phyloP scores from a whole-genome alignment of 257 asterid genomes.

The Cynanchum wilfordii region DNA sequence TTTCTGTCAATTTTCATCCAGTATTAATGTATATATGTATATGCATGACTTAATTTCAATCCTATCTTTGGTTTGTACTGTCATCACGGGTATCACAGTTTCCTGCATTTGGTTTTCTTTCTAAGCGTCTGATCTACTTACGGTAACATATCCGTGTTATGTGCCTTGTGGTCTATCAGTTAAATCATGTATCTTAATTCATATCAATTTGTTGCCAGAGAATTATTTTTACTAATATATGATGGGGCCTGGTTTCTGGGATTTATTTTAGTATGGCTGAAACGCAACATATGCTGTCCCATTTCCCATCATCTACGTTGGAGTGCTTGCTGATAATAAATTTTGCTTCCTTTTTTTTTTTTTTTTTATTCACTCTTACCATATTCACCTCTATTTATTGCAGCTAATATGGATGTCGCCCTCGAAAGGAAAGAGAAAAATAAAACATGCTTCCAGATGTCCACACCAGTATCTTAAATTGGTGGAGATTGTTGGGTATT shows the following conservation, averaged over 20 bases:
- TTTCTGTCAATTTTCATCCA: neutral
- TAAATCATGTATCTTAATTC: neutral
- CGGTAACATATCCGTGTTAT: neutral
- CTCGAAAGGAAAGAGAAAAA: conserved; percentile 35
- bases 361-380: neutral
- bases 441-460: conserved; percentile 34
- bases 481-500: conserved; percentile 52
- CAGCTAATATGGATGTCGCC: conserved; percentile 58
- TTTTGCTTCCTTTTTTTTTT: neutral
- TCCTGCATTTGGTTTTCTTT: neutral
- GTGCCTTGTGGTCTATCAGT: neutral
- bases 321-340: neutral
- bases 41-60: neutral
- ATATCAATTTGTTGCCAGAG: neutral
- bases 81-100: neutral
- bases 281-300: neutral
- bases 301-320: neutral
- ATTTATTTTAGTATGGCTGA: neutral
- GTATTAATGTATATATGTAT: neutral
- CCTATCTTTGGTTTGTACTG: neutral
- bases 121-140: too few relatives aligned
- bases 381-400: conserved; percentile 11
- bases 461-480: conserved; percentile 27
- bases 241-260: neutral
- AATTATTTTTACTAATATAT: neutral